These are phyloP conservation scores for Inonotus hispidus DNA, from an alignment of 1,284 basidiomycete species.

Conservation along the genomic window DNA sequence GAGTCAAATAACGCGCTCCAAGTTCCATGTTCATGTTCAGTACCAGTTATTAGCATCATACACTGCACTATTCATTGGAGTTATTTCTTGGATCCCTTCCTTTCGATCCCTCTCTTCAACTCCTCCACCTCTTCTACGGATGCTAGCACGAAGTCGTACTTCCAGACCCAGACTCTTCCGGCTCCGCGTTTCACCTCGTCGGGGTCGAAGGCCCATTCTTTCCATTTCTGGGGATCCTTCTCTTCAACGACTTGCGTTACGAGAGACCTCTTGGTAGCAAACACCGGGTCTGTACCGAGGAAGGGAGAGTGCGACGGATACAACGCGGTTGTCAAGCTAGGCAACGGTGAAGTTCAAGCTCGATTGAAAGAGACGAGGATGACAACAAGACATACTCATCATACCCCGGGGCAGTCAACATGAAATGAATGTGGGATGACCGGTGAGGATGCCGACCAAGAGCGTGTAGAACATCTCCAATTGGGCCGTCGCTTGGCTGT, in stretches of 20 bases:
- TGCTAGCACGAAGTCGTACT: conserved; percentile 33
- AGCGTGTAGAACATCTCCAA: conserved; percentile 31
- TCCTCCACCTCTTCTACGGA: conserved; percentile 30
- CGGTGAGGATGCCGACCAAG: conserved; percentile 37
- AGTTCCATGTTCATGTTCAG: not conserved
- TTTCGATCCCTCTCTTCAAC: conserved; percentile 21
- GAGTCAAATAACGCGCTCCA: not conserved
- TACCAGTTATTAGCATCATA: not conserved
- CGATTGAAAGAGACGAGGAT: not conserved
- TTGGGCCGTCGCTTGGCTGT: conserved; percentile 35
- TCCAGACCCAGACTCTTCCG: conserved; percentile 32
- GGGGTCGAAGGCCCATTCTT: conserved; percentile 30
- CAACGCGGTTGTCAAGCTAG: conserved; percentile 34
- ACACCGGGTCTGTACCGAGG: conserved; percentile 38
- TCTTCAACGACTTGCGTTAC: conserved; percentile 32
- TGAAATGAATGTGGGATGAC: conserved; percentile 37
- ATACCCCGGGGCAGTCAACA: conserved; percentile 33
- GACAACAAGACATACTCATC: conserved; percentile 27
- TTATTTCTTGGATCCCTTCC: not conserved
- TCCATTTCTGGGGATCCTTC: conserved; percentile 28
- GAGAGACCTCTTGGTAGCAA: conserved; percentile 37
- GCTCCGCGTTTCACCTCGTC: conserved; percentile 26
- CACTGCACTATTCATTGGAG: not conserved
- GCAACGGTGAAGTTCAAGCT: not conserved
- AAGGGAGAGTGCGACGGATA: conserved; percentile 38